Conservation (phyloP, 2,329 filamentous ascomycete species). For the Paracorniculantispora psalliotae region DNA sequence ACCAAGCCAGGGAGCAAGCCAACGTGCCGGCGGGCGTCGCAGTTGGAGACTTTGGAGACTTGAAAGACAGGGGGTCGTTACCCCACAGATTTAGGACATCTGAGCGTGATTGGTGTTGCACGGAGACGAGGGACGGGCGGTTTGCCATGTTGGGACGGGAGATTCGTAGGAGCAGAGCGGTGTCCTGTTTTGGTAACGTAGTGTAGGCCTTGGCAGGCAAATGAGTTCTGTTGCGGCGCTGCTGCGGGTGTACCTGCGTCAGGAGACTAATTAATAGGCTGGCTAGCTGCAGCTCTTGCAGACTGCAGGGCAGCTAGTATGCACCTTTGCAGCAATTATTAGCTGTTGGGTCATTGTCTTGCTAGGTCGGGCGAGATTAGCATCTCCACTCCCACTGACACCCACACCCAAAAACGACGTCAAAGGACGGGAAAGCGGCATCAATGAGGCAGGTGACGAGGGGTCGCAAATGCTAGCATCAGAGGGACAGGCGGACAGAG, state of each 20-base stretch:
- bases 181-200: neutral
- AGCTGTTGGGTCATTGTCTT: neutral
- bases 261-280: neutral
- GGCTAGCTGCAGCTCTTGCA: neutral
- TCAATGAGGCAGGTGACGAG: neutral
- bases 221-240: too few relatives aligned
- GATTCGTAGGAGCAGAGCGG: neutral
- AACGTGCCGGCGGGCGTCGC: too few relatives aligned
- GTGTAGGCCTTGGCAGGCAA: neutral
- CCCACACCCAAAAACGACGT: neutral
- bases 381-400: neutral
- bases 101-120: neutral
- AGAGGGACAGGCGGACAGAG: too few relatives aligned
- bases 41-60: too few relatives aligned
- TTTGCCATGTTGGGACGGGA: neutral
- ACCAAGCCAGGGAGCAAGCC: neutral
- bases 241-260: slow-evolving; percentile 3
- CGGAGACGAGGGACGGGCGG: neutral
- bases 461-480: neutral
- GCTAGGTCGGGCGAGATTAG: neutral
- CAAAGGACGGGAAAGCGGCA: slow-evolving; percentile 3
- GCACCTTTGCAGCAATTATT: neutral
- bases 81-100: neutral
- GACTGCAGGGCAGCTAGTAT: neutral
- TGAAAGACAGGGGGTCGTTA: neutral